These are phyloP conservation scores for Geum urbanum DNA, from an alignment of 306 rosid genomes.

Conservation along the genomic window DNA sequence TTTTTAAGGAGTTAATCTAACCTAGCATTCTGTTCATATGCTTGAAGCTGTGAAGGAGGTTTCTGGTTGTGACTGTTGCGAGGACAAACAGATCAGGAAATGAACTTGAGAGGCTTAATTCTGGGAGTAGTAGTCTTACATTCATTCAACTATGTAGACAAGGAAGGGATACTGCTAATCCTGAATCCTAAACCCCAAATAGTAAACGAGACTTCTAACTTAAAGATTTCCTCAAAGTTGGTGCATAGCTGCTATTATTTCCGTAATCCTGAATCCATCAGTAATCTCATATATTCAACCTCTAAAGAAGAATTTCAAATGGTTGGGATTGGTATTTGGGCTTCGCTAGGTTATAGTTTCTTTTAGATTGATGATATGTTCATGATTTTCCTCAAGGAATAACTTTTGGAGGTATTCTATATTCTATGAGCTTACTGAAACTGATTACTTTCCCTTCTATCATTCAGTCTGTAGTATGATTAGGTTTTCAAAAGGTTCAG, in stretches of 20 bases:
- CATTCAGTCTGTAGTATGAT: not conserved
- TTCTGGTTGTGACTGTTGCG: slow-evolving; percentile 4
- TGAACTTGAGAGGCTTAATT: slow-evolving; percentile 2
- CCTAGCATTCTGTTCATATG: slow-evolving; percentile 3
- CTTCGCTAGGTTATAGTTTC: not conserved
- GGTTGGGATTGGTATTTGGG: not conserved
- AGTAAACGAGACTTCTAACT: not conserved
- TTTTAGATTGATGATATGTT: not conserved
- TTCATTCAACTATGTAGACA: not conserved
- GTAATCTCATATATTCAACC: not conserved
- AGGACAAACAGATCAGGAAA: not conserved
- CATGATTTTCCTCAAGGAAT: not conserved
- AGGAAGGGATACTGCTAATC: not conserved
- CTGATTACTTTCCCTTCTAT: not conserved
- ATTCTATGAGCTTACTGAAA: slow-evolving; percentile 1
- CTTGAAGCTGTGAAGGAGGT: not conserved
- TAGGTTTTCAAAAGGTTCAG: not conserved
- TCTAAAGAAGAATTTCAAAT: not conserved
- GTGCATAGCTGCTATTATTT: too few species aligned
- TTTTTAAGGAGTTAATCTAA: slow-evolving; percentile 67
- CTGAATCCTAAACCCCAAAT: not conserved
- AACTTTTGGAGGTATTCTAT: not conserved
- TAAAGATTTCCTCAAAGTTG: not conserved
- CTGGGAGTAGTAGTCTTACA: not conserved
- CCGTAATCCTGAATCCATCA: not conserved